Evolutionary conservation across 768 basidiomycete genomes (phyloP).

Genomic region (Trametopsis cervina): DNA sequence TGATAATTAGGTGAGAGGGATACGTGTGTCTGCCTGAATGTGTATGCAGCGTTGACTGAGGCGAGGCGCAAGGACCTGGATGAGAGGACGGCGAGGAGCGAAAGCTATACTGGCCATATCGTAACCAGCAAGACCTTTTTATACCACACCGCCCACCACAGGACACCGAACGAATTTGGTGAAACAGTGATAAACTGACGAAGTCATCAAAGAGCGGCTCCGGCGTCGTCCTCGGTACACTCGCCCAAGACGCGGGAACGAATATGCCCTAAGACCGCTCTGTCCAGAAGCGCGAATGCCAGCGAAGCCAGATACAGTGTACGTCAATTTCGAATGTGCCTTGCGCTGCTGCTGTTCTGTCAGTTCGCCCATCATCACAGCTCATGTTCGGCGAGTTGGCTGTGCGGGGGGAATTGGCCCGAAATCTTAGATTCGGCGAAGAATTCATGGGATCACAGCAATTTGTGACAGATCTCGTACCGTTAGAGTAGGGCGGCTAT

Average conservation of each 20-base stretch:
- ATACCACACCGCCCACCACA: background rate
- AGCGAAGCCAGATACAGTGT: background rate
- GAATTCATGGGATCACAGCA: no score
- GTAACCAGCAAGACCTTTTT: background rate
- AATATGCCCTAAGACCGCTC: background rate
- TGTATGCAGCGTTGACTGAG: background rate
- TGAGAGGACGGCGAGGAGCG: background rate
- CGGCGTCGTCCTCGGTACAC: constrained; percentile 1
- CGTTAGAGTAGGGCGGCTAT: no score
- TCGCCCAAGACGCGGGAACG: background rate
- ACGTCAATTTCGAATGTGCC: no score
- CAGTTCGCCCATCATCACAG: no score
- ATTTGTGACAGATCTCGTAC: no score
- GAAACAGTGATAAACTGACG: constrained; percentile 7
- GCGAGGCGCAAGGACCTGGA: background rate
- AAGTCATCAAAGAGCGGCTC: constrained; percentile 1
- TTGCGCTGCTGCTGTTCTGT: no score
- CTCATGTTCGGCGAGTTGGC: no score
- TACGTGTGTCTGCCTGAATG: background rate
- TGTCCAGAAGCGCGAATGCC: background rate
- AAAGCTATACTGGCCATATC: background rate
- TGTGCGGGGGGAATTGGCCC: no score
- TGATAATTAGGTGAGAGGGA: background rate
- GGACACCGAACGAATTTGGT: constrained; percentile 4
- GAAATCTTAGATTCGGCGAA: no score